Percentiles rank a stretch among this genome's conserved stretches.
These are phyloP conservation scores for Lipomyces kockii DNA, from an alignment of 805 yeast genomes.

Conservation along the genomic window DNA sequence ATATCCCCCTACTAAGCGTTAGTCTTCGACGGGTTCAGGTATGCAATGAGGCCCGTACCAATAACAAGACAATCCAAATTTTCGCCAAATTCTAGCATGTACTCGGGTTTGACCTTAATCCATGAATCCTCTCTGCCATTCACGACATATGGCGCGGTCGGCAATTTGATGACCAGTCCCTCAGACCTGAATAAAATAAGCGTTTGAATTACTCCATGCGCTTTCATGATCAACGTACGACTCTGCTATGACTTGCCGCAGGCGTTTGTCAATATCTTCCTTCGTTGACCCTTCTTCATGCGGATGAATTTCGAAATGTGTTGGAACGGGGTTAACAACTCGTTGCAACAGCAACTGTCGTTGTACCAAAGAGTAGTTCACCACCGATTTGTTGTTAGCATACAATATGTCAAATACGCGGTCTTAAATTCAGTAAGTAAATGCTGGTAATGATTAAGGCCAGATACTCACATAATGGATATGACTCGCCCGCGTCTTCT, in stretches of 20 bases:
- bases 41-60: conserved; percentile 50
- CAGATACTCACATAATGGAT: conserved; percentile 40
- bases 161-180: conserved; percentile 78
- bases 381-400: conserved; percentile 68
- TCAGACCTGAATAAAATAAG: conserved; percentile 58
- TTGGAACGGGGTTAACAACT: conserved; percentile 47
- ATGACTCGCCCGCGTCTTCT: conserved; percentile 44
- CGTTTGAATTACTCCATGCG: background rate
- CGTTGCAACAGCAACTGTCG: conserved; percentile 59
- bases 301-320: conserved; percentile 32
- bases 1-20: conserved; percentile 48
- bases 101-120: conserved; percentile 92
- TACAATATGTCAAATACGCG: conserved; percentile 74
- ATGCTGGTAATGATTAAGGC: background rate
- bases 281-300: conserved; percentile 52
- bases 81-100: conserved; percentile 82
- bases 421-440: conserved; percentile 7
- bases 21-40: background rate
- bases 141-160: conserved; percentile 60
- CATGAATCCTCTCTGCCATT: conserved; percentile 70
- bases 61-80: conserved; percentile 78
- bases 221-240: conserved; percentile 13
- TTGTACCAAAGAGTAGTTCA: conserved; percentile 56
- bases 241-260: conserved; percentile 59
- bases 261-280: conserved; percentile 59